Evolutionary conservation across 805 yeast genomes (phyloP), one percentile per base, ranked within the genome.

Genomic region (Wickerhamiella siamensis): DNA sequence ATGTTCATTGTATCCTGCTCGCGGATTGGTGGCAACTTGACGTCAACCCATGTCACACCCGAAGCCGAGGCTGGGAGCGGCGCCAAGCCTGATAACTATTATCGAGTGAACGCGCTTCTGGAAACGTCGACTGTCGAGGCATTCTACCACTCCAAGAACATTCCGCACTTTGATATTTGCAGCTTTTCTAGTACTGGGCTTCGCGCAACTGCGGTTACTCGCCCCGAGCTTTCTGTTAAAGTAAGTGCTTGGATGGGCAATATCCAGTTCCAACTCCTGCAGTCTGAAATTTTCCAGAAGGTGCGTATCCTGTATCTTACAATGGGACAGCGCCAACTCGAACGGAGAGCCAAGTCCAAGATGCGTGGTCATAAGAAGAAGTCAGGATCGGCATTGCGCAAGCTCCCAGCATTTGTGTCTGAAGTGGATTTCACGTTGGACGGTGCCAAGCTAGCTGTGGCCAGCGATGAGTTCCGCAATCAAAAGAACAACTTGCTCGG

Each of bases 1-100:
- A 57, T 63, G 56, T 59, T 63, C 21, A 56, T 62, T 16, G 46
- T 58, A 4, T 50, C 57, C 3, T 55, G 63, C 26, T 50, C 59
- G 3, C 55, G 58, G 33, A 45, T 64, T 9, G 43, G 50, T 21
- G 54, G 62, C 32, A 53, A 54, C 36, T 24, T 60, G 20, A 54
- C 50, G 24, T 48, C 65, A 14, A 45, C 51, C 14, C 66, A 61
- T 36, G 33, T 48, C 1, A 33, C 33, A 2, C 39, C 38, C 14
- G 35, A 34, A 35, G 38, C n/a, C 27, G 15, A 2, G 24, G 32
- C 31, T 12, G 36, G 35, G 15, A 10, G 18, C 29, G 18, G 8
- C 14, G 40, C 36, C 4, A 24, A 36, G 3, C 36, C 33, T 8
- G 29, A 33, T 9, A 38, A 40, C 24, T 34, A 44, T 5, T 52